These are phyloP conservation scores for Aquilaria malaccensis DNA, from an alignment of 345 rosid species.

Conservation along the genomic window DNA sequence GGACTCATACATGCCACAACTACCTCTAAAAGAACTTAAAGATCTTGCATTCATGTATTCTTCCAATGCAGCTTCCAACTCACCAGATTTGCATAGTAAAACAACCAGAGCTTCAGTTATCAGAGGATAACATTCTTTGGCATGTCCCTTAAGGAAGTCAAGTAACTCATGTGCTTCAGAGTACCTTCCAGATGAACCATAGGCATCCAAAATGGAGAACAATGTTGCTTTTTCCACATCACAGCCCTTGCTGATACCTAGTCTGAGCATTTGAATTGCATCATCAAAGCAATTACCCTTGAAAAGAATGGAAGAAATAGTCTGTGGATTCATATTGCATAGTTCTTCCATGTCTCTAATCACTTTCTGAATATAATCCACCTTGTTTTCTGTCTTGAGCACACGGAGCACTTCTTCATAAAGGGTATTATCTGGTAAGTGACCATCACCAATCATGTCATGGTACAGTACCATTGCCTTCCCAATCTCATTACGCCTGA, in stretches of 20 bases:
- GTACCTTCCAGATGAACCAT: conserved; percentile 67
- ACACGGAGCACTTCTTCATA: conserved; percentile 50
- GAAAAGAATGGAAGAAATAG: conserved; percentile 67
- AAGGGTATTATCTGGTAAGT: conserved; percentile 42
- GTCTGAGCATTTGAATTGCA: conserved; percentile 63
- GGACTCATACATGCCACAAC: conserved; percentile 58
- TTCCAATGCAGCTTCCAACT: conserved; percentile 54
- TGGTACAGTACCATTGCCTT: conserved; percentile 57
- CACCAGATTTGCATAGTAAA: conserved; percentile 62
- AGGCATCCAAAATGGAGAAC: conserved; percentile 66
- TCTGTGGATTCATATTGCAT: conserved; percentile 51
- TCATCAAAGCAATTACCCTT: conserved; percentile 78
- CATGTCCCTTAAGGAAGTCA: conserved; percentile 54
- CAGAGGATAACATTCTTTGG: conserved; percentile 38
- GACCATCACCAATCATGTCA: conserved; percentile 63
- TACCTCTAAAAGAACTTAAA: conserved; percentile 36
- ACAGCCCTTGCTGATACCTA: conserved; percentile 41
- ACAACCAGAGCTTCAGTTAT: conserved; percentile 64
- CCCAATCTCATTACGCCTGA: conserved; percentile 50
- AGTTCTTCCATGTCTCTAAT: conserved; percentile 66
- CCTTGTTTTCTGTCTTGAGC: conserved; percentile 45
- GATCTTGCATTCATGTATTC: conserved; percentile 46
- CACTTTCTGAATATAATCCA: conserved; percentile 52
- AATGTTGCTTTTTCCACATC: conserved; percentile 53
- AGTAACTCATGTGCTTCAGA: conserved; percentile 77